Conservation (phyloP, 2,329 filamentous ascomycete genomes). For the Exophiala dermatitidis region DNA sequence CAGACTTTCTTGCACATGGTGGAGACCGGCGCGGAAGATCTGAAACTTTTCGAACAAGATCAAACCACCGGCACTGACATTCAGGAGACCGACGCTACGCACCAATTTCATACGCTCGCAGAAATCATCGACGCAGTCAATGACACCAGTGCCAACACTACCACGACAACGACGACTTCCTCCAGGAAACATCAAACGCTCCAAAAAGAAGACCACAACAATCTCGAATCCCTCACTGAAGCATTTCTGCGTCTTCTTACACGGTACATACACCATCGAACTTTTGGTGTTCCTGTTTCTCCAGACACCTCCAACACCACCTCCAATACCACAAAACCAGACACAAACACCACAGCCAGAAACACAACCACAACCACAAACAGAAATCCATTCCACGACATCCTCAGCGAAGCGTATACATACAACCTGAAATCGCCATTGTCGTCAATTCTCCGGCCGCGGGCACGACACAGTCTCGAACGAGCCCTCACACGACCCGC, state of each 20-base stretch:
- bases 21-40: neutral
- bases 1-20: neutral
- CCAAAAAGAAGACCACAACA: too few species aligned
- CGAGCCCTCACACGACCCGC: conserved; percentile 53
- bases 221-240: neutral
- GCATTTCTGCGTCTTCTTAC: conserved; percentile 1
- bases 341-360: too few species aligned
- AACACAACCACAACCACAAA: neutral
- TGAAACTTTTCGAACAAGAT: neutral
- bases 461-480: conserved; percentile 53
- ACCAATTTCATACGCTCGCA: too few species aligned
- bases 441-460: conserved; percentile 51
- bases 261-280: conserved; percentile 2
- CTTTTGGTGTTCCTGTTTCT: neutral
- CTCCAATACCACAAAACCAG: too few species aligned
- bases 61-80: neutral
- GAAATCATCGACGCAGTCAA: too few species aligned
- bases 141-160: too few species aligned
- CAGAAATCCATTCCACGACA: conserved; percentile 34
- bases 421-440: conserved; percentile 53
- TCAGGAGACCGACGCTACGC: too few species aligned
- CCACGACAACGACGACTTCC: neutral
- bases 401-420: conserved; percentile 52
- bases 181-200: too few species aligned
- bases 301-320: neutral